Evolutionary conservation across 2,329 filamentous ascomycete species (phyloP).

Genomic region (Sporothrix inflata): DNA sequence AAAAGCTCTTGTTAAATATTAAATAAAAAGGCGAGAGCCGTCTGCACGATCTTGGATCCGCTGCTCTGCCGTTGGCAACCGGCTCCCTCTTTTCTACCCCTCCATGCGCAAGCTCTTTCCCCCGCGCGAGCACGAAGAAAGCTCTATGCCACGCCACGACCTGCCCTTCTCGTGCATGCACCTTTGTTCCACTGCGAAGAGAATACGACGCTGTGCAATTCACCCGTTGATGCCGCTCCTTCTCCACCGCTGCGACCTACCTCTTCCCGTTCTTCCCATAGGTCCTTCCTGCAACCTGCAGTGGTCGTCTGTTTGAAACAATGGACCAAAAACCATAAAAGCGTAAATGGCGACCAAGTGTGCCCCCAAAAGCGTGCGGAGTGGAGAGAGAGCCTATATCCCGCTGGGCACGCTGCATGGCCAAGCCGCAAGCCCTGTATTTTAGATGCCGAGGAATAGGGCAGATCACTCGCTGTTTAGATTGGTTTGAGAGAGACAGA

Average conservation of each 20-base stretch:
- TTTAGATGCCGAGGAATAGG: slow-evolving; percentile 18
- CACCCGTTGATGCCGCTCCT: not conserved
- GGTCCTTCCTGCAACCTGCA: not conserved
- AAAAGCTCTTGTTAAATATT: not conserved
- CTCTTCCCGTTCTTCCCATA: not conserved
- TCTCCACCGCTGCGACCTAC: not conserved
- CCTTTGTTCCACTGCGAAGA: not conserved
- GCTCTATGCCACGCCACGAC: slow-evolving; percentile 1
- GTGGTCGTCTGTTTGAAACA: slow-evolving; percentile 16
- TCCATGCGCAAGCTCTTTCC: not conserved
- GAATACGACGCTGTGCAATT: slow-evolving; percentile 16
- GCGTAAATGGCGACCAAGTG: not conserved
- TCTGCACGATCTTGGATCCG: slow-evolving; percentile 2
- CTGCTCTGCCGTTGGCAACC: not conserved
- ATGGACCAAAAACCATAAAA: not conserved
- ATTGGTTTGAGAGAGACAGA: not conserved
- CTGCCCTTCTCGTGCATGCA: slow-evolving; percentile 1
- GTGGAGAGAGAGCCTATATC: slow-evolving; percentile 5
- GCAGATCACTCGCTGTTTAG: slow-evolving; percentile 2
- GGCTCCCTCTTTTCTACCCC: not conserved
- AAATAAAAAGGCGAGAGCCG: not conserved
- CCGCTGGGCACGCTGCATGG: slow-evolving; percentile 11
- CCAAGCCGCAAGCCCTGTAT: slow-evolving; percentile 12
- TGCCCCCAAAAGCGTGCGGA: not conserved
- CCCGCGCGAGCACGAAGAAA: not conserved